Evolutionary conservation across 306 rosid species (phyloP).

Genomic region (Clitoria ternatea): DNA sequence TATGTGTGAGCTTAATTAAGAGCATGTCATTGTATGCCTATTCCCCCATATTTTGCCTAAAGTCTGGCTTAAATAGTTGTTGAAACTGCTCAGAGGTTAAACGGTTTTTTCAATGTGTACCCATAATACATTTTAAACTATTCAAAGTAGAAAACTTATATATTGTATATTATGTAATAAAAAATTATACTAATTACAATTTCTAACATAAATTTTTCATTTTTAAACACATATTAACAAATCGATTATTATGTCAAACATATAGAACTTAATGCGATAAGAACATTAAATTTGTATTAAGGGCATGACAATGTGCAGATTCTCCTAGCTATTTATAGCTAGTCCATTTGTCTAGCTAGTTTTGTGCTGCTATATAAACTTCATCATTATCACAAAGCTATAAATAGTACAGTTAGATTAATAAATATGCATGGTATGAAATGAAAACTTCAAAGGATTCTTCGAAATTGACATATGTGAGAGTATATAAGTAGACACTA

Average conservation of each 20-base stretch:
- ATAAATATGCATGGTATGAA: not conserved
- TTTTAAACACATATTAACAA: no score
- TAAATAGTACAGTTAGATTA: no score
- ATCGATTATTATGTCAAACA: no score
- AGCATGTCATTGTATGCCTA: conserved; percentile 7
- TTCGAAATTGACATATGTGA: not conserved
- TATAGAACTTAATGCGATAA: not conserved
- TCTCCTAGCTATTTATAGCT: conserved; percentile 9
- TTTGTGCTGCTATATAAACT: not conserved
- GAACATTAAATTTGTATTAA: not conserved
- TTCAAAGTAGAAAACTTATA: no score
- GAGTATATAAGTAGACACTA: not conserved
- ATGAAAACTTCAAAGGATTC: conserved; percentile 19
- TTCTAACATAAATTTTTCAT: no score
- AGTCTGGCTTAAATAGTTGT: conserved; percentile 7
- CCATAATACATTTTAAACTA: no score
- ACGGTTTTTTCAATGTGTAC: no score
- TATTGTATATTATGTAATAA: no score
- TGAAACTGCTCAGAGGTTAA: no score
- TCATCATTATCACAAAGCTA: not conserved
- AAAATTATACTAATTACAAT: no score
- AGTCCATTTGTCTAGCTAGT: not conserved
- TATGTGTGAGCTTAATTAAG: no score
- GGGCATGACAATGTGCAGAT: conserved; percentile 15
- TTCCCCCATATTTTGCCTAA: conserved; percentile 16